These are phyloP conservation scores for Magnaporthales sp. DNA, from an alignment of 2,329 filamentous ascomycete genomes.

Conservation along the genomic window DNA sequence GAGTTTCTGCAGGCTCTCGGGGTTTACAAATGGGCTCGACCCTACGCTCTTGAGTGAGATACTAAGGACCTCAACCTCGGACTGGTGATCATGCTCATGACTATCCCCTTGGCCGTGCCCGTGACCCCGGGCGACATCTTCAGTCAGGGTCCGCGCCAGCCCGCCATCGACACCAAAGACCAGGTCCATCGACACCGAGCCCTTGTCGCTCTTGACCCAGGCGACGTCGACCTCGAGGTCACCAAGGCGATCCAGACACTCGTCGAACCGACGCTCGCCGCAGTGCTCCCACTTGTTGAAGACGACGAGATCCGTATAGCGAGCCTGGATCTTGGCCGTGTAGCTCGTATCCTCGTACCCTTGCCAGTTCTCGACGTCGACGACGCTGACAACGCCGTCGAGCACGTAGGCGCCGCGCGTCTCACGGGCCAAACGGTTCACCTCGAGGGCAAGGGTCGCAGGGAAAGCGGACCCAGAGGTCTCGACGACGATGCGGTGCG, in stretches of 20 bases:
- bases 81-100: conserved; percentile 51
- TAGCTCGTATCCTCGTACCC: conserved; percentile 88
- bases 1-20: conserved; percentile 56
- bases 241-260: conserved; percentile 68
- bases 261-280: conserved; percentile 65
- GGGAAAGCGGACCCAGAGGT: conserved; percentile 84
- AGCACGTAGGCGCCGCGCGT: conserved; percentile 60
- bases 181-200: conserved; percentile 68
- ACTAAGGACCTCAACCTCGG: conserved; percentile 87
- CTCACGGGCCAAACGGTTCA: conserved; percentile 69
- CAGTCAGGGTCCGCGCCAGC: conserved; percentile 50
- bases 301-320: conserved; percentile 83
- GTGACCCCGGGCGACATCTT: conserved; percentile 19
- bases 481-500: conserved; percentile 88
- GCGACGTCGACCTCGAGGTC: conserved; percentile 74
- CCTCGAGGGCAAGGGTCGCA: conserved; percentile 81
- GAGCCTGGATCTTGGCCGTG: conserved; percentile 79
- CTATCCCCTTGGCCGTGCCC: conserved; percentile 28
- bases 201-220: conserved; percentile 77
- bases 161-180: conserved; percentile 84
- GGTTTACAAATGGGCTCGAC: conserved; percentile 27
- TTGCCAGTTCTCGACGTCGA: conserved; percentile 92
- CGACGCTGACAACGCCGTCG: conserved; percentile 81
- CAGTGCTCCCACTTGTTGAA: conserved; percentile 89
- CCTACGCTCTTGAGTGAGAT: conserved; percentile 53